phyloP scores from a whole-genome alignment of 108 stramenopile genomes.

The Nannochloropsis salina region DNA sequence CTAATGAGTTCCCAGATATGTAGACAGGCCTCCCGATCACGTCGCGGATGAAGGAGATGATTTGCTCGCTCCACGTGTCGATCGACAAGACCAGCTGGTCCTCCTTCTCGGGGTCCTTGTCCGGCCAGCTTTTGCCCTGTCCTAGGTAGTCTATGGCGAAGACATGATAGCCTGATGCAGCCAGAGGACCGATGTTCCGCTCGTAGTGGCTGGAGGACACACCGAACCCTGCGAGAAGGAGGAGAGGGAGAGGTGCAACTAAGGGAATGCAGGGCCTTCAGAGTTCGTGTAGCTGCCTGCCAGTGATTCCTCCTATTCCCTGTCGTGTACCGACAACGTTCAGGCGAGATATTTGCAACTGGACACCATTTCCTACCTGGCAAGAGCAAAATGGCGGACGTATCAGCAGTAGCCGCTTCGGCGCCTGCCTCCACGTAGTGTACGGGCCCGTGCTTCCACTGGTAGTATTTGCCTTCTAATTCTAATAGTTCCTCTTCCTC shows the following conservation, averaged over 20 bases:
- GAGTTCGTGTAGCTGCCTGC: no score
- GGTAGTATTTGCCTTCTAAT: neutral
- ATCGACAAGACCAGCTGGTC: conserved; percentile 35
- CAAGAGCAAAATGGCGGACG: neutral
- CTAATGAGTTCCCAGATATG: conserved; percentile 41
- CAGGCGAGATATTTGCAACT: no score
- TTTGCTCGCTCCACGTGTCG: conserved; percentile 41
- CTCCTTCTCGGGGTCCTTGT: conserved; percentile 14
- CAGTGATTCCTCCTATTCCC: no score
- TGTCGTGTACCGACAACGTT: no score
- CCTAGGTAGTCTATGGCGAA: conserved; percentile 32
- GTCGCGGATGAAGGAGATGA: conserved; percentile 35
- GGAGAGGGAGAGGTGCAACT: conserved; percentile 14
- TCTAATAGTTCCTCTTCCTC: neutral
- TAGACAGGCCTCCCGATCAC: conserved; percentile 37
- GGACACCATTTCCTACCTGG: neutral
- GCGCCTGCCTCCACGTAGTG: neutral
- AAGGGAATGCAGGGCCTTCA: neutral
- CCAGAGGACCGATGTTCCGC: conserved; percentile 33
- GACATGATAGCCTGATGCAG: conserved; percentile 29
- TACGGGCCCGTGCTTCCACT: conserved; percentile 14
- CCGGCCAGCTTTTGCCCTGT: conserved; percentile 43
- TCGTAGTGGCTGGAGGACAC: conserved; percentile 35
- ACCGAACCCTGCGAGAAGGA: conserved; percentile 35
- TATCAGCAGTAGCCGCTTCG: neutral